Evolutionary conservation across 768 basidiomycete species (phyloP), one percentile per base, ranked within the genome.

Genomic region (Agaricus blazei): DNA sequence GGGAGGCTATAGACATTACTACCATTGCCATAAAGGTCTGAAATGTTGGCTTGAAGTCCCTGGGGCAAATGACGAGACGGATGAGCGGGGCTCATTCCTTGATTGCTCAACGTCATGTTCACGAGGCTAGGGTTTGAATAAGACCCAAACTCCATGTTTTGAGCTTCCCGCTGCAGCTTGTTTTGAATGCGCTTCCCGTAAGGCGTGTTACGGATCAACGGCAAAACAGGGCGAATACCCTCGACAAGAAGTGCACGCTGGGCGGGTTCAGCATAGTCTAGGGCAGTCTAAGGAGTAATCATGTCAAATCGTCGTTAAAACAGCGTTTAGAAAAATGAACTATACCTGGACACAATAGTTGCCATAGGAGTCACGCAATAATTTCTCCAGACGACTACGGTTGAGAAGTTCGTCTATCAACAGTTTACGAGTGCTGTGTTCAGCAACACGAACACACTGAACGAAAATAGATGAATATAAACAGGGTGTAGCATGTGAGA

Each of bases 121-220:
- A 80, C 73, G 59, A 88, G 77, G 69, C 62, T 83, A 83, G 62
- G 82, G 83, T 65, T 77, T 78, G 56, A 82, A 78, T 66, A 83
- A 84, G 53, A 36, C n/a, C 78, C 77, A 46, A 78, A 77, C 58
- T 77, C 86, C 53, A 74, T 78, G 61, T 90, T 89, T 72, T 88
- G 79, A 63, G 92, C 90, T 72, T 96, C 94, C 56, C 96, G 91
- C 72, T 97, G 95, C 52, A 98, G 76, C 74, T 98, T 98, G 77
- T 94, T 95, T 72, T 98, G 96, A 65, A 99, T 99, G 43, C 97
- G 87, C 77, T 99, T 99, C 63, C 97, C 97, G 64, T 99, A 99
- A 6, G 97, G 97, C 9, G 97, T 99, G 73, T 99, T 99, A 65
- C 97, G 90, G 67, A 99, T 99, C 64, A 98, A 80, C 2, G 97